Evolutionary conservation across 148 eudicot genomes (phyloP).

Genomic region (Rhododendron molle): DNA sequence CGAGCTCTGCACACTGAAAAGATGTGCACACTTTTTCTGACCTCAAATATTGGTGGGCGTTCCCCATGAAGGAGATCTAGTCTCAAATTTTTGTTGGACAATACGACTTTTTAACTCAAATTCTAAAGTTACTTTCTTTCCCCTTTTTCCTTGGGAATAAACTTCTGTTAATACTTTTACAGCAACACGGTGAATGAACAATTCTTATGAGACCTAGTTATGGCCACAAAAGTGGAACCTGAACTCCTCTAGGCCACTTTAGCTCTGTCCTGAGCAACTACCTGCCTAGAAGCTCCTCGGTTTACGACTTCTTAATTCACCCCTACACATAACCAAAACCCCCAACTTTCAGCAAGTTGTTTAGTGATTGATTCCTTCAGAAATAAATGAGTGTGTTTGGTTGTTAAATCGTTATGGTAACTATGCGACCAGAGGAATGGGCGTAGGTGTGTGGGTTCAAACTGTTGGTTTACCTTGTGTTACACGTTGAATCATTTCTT

Average conservation of each 20-base stretch:
- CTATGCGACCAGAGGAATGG: background rate
- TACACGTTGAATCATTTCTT: background rate
- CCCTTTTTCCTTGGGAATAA: background rate
- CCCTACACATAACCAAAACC: background rate
- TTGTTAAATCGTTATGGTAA: background rate
- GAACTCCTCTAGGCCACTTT: background rate
- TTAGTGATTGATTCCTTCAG: background rate
- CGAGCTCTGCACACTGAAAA: background rate
- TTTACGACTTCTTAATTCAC: background rate
- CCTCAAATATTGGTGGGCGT: background rate
- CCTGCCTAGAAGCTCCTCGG: background rate
- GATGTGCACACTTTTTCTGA: background rate
- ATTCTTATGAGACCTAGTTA: background rate
- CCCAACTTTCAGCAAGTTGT: background rate
- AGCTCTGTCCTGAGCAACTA: background rate
- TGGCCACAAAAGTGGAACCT: background rate
- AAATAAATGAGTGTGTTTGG: background rate
- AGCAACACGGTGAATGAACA: background rate
- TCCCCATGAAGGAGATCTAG: background rate
- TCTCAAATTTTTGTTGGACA: background rate
- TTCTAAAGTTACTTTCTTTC: background rate
- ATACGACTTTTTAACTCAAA: background rate
- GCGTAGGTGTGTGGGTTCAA: background rate
- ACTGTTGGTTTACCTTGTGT: background rate
- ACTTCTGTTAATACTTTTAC: background rate